Percentiles rank a stretch among this genome's conserved stretches.
Evolutionary conservation across 768 basidiomycete species (phyloP).

Genomic region (Lentinula guzmanii): DNA sequence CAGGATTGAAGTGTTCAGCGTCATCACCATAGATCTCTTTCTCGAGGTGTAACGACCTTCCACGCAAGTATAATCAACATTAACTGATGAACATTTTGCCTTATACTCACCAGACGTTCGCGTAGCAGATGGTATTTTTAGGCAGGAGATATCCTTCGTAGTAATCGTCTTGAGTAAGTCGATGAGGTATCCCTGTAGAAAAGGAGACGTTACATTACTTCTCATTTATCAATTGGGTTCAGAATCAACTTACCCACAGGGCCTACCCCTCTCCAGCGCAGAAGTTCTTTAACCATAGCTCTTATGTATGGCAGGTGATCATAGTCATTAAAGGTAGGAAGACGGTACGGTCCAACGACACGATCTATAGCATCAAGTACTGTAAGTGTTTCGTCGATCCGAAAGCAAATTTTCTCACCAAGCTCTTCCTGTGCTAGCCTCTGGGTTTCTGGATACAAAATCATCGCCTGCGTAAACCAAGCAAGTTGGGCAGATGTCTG

Average conservation of each 20-base stretch:
- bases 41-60: neutral
- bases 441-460: slow-evolving; percentile 27
- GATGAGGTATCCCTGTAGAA: neutral
- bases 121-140: slow-evolving; percentile 1
- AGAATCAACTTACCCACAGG: slow-evolving; percentile 21
- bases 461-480: slow-evolving; percentile 30
- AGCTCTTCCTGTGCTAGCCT: slow-evolving; percentile 29
- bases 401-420: neutral
- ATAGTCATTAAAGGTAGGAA: slow-evolving; percentile 28
- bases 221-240: neutral
- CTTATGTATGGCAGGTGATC: slow-evolving; percentile 25
- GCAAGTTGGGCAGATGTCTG: slow-evolving; percentile 29
- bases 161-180: slow-evolving; percentile 5
- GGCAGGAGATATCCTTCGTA: slow-evolving; percentile 9
- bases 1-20: neutral
- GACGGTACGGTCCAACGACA: slow-evolving; percentile 22
- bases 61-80: neutral
- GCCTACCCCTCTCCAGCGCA: slow-evolving; percentile 24
- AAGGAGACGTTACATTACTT: neutral
- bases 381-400: neutral
- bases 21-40: neutral
- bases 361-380: slow-evolving; percentile 13
- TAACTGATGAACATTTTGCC: no score
- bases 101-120: slow-evolving; percentile 6
- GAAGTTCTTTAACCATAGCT: slow-evolving; percentile 28